Evolutionary conservation across 768 basidiomycete genomes (phyloP).

Genomic region (Tricholoma flavovirens): DNA sequence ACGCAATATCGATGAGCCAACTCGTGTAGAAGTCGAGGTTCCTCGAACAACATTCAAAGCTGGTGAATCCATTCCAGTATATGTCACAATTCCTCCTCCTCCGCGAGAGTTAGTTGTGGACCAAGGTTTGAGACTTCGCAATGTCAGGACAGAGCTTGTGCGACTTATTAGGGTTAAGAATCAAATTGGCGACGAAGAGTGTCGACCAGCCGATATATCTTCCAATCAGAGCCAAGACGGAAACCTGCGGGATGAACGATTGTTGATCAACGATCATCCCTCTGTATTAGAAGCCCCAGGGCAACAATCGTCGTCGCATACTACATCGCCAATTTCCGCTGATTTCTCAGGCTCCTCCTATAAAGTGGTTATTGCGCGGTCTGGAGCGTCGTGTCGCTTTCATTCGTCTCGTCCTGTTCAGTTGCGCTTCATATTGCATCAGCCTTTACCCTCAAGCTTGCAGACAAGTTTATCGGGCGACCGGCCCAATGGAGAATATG

Average conservation of each 20-base stretch:
- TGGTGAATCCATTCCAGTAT: constrained; percentile 72
- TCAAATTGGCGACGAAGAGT: constrained; percentile 34
- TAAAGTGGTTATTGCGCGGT: constrained; percentile 63
- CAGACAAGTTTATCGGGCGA: constrained; percentile 40
- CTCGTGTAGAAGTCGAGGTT: constrained; percentile 62
- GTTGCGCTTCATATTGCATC: constrained; percentile 78
- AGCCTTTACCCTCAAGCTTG: constrained; percentile 44
- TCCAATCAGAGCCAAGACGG: constrained; percentile 15
- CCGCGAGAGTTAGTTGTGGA: constrained; percentile 59
- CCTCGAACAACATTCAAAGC: constrained; percentile 66
- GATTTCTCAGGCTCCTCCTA: constrained; percentile 37
- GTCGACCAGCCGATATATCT: constrained; percentile 20
- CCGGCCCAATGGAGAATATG: constrained; percentile 37
- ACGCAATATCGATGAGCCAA: constrained; percentile 54
- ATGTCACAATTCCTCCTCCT: constrained; percentile 78
- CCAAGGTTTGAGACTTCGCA: constrained; percentile 69
- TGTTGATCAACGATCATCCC: constrained; percentile 23
- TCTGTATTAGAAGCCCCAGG: constrained; percentile 17
- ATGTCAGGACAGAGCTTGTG: constrained; percentile 75
- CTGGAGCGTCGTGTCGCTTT: constrained; percentile 90
- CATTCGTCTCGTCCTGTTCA: constrained; percentile 70
- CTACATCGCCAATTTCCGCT: constrained; percentile 28
- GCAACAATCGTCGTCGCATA: constrained; percentile 33
- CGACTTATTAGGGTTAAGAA: constrained; percentile 54
- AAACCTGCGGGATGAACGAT: not conserved